Percentiles rank a stretch among this genome's conserved stretches.
phyloP scores from a whole-genome alignment of 176 grass and related monocot genomes.

The Carex littledalei region DNA sequence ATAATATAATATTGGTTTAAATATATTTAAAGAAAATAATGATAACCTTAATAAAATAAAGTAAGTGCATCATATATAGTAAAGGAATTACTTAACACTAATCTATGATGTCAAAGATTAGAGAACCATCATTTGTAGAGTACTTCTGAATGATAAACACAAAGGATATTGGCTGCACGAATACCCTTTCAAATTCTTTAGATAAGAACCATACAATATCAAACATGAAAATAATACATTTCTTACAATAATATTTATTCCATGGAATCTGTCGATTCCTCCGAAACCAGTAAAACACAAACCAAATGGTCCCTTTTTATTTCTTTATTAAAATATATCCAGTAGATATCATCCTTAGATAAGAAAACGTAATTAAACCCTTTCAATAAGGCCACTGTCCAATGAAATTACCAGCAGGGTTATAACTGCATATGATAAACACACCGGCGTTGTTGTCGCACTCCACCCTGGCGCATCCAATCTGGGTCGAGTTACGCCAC shows the following conservation, averaged over 20 bases:
- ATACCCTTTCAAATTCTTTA: background rate
- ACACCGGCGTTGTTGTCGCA: background rate
- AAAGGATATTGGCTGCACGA: background rate
- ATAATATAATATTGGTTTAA: too few relatives aligned
- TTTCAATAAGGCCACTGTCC: slow-evolving; percentile 30
- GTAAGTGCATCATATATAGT: too few relatives aligned
- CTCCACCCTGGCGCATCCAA: too few relatives aligned
- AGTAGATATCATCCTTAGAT: background rate
- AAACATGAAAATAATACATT: background rate
- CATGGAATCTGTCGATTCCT: background rate
- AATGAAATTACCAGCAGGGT: slow-evolving; percentile 18
- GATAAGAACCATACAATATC: background rate
- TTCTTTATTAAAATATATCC: background rate
- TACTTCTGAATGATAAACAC: background rate
- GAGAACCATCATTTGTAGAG: too few relatives aligned
- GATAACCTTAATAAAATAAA: too few relatives aligned
- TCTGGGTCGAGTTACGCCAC: too few relatives aligned
- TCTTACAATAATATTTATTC: background rate
- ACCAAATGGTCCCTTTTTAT: too few relatives aligned
- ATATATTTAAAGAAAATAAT: too few relatives aligned
- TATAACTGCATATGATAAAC: slow-evolving; percentile 43
- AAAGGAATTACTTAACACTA: too few relatives aligned
- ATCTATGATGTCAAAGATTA: too few relatives aligned
- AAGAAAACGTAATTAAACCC: background rate
- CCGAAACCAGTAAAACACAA: background rate